Base-by-base conservation (phyloP, 495 filamentous ascomycete genomes). In the Letharia lupina region DNA sequence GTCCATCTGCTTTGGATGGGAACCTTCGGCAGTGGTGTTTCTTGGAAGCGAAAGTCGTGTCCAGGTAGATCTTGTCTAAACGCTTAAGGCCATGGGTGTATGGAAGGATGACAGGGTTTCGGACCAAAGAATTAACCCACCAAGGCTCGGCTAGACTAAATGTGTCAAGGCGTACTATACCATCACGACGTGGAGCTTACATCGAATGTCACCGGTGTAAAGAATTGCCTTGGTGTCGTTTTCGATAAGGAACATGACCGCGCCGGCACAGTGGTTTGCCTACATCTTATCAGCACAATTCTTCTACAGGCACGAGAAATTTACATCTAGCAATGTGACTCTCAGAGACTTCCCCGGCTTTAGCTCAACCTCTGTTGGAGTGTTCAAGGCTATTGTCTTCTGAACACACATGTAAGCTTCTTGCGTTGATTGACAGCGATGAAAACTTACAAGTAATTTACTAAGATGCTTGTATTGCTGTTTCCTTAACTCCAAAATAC, bases 161-260 rank as follows among this genome's bases (percentile, higher is more conserved):
- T 39, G 12, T 65, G 10, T 28, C 5, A 45, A 28, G 31, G 28
- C 39, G n/a, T 31, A 45, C 35, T 39, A 31, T 11, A n/a, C 16
- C 37, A 23, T 35, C 3, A n/a, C 7, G 4, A 61, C 47, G 16
- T 41, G 2, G 23, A 31, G 65, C 75, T 83, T 81, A 81, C 89
- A 87, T 73, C 93, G 82, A 52, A 96, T 90, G 73, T 97, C 93
- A n/a, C 93, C 93, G 0, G 93, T 96, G 71, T 96, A 98, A 1
- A 97, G 79, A 18, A 93, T 82, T 11, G 91, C 87, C 62, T 89
- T 93, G 10, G 82, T 83, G 62, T 85, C 74, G 7, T 85, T 86
- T 73, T 97, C 90, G 50, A 97, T 87, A 10, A 97, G 85, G 72
- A 97, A 96, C 91, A 96, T 96, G 39, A 96, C 92, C 31, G 92